Conservation (phyloP, 75 land plant genomes). For the Cunninghamia lanceolata region DNA sequence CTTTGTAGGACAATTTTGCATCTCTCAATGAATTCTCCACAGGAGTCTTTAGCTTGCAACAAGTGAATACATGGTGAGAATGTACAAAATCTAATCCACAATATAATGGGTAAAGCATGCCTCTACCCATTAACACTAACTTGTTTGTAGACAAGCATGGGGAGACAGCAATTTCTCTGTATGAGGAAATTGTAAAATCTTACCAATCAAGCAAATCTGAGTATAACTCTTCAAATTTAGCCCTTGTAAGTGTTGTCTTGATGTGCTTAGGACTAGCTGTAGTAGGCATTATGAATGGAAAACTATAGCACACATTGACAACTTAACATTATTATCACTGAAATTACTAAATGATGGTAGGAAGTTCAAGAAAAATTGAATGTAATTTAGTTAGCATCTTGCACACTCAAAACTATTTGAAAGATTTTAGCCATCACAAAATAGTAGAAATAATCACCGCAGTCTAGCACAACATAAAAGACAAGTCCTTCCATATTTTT, state of each 20-base stretch:
- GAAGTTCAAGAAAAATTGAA: not conserved
- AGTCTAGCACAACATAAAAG: not conserved
- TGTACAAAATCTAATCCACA: too few relatives aligned
- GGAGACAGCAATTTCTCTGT: not conserved
- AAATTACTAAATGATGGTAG: not conserved
- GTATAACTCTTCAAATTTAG: slow-evolving; percentile 58
- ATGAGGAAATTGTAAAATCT: not conserved
- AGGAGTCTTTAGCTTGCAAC: slow-evolving; percentile 56
- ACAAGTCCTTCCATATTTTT: not conserved
- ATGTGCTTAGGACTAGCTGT: slow-evolving; percentile 89
- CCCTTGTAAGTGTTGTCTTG: slow-evolving; percentile 61
- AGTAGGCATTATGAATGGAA: slow-evolving; percentile 83
- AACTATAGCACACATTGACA: slow-evolving; percentile 29
- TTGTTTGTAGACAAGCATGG: too few relatives aligned
- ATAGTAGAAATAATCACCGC: not conserved
- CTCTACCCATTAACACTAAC: too few relatives aligned
- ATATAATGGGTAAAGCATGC: too few relatives aligned
- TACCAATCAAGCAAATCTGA: slow-evolving; percentile 70
- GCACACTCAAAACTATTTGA: too few relatives aligned
- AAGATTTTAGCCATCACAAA: not conserved
- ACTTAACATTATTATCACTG: not conserved
- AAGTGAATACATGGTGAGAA: not conserved
- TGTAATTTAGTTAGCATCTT: not conserved
- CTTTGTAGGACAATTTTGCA: slow-evolving; percentile 74
- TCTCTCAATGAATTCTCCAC: slow-evolving; percentile 73